phyloP scores from a whole-genome alignment of 352 stramenopile species.

The Bremia lactucae region DNA sequence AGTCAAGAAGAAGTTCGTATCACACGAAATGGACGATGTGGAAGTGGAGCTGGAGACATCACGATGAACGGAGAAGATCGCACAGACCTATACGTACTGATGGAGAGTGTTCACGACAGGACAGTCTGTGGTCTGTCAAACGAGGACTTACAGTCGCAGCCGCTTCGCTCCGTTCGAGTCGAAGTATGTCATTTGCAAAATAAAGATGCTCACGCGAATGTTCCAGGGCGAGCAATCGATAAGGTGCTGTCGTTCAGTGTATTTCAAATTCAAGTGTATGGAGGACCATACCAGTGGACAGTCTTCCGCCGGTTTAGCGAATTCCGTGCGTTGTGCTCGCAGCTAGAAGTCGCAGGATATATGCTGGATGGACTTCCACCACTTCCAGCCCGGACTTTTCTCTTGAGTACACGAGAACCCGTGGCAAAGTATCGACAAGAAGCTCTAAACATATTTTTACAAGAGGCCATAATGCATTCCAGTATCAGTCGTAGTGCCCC shows the following conservation, averaged over 20 bases:
- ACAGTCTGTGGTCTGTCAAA: slow-evolving; percentile 61
- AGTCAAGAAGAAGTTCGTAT: slow-evolving; percentile 59
- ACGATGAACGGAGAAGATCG: slow-evolving; percentile 50
- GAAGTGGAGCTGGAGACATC: slow-evolving; percentile 5
- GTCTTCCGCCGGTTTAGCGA: slow-evolving; percentile 82
- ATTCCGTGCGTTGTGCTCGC: slow-evolving; percentile 49
- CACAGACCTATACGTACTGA: slow-evolving; percentile 60
- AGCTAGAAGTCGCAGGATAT: slow-evolving; percentile 36
- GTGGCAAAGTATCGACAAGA: slow-evolving; percentile 72
- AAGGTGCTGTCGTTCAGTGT: slow-evolving; percentile 72
- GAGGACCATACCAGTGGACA: slow-evolving; percentile 77
- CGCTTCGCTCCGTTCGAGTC: slow-evolving; percentile 66
- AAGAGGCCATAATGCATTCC: slow-evolving; percentile 79
- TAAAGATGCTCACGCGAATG: slow-evolving; percentile 76
- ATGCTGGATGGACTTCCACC: slow-evolving; percentile 45
- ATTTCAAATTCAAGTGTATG: slow-evolving; percentile 76
- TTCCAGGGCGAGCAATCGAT: slow-evolving; percentile 59
- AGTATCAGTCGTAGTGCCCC: slow-evolving; percentile 50
- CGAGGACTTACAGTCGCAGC: slow-evolving; percentile 61
- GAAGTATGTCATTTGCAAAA: slow-evolving; percentile 82
- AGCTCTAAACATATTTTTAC: slow-evolving; percentile 63
- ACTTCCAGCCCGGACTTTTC: slow-evolving; percentile 57
- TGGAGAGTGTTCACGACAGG: slow-evolving; percentile 75
- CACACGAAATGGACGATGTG: slow-evolving; percentile 5
- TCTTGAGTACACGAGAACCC: slow-evolving; percentile 53